Conservation (phyloP, 371 early-diverging fungal species). For the Mycotypha africana region DNA sequence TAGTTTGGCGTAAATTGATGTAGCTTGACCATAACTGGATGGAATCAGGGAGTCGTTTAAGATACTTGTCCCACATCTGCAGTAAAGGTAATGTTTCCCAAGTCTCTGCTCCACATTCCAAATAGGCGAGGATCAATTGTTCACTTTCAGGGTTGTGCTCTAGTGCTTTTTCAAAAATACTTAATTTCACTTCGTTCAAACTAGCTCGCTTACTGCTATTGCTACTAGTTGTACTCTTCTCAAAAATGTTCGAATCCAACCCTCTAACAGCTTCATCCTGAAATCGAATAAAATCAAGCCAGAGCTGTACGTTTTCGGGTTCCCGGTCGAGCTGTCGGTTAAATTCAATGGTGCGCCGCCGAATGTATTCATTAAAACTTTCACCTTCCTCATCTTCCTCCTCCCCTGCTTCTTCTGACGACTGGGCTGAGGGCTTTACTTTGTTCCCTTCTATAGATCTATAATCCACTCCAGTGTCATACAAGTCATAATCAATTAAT, state of each 20-base stretch:
- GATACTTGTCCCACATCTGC: constrained; percentile 66
- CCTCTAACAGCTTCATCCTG: constrained; percentile 54
- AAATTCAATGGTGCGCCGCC: constrained; percentile 30
- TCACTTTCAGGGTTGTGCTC: constrained; percentile 56
- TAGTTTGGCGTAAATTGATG: constrained; percentile 69
- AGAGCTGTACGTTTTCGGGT: constrained; percentile 53
- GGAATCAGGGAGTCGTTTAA: constrained; percentile 44
- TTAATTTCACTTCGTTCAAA: constrained; percentile 62
- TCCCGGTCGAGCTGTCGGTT: constrained; percentile 33
- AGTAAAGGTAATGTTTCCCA: constrained; percentile 62
- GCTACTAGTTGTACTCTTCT: too few relatives aligned
- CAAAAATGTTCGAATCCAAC: constrained; percentile 13
- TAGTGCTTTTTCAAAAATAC: constrained; percentile 73
- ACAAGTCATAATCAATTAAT: too few relatives aligned
- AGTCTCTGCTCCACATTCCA: constrained; percentile 51
- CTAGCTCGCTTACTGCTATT: constrained; percentile 30
- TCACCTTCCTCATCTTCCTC: constrained; percentile 29
- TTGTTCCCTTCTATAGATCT: constrained; percentile 30
- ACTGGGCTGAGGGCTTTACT: constrained; percentile 3
- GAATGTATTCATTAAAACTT: constrained; percentile 33
- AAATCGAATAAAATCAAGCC: constrained; percentile 68
- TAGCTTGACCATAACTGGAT: constrained; percentile 72
- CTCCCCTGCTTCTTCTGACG: constrained; percentile 5
- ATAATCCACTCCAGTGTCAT: constrained; percentile 32
- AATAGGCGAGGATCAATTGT: constrained; percentile 51